These are phyloP conservation scores for Podospora didyma DNA, from an alignment of 495 filamentous ascomycete species.

Conservation along the genomic window DNA sequence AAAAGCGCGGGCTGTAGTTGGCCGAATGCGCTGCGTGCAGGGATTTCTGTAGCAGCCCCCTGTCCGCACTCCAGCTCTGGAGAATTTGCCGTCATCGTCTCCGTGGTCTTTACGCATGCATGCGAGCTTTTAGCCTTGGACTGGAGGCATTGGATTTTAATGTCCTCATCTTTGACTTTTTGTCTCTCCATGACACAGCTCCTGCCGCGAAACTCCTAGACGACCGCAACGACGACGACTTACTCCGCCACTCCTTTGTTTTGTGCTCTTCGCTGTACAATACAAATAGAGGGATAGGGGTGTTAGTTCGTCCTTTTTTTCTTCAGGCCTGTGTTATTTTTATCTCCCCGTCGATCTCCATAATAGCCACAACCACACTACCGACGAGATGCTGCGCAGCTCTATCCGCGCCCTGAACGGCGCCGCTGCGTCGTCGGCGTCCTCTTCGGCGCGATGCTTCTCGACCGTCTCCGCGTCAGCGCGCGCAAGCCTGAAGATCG, in stretches of 20 bases:
- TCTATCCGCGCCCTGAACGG: constrained; percentile 28
- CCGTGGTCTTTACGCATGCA: constrained; percentile 15
- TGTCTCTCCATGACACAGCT: constrained; percentile 11
- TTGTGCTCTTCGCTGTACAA: constrained; percentile 20
- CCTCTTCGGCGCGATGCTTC: constrained; percentile 27
- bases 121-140: constrained; percentile 1
- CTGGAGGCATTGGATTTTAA: constrained; percentile 6
- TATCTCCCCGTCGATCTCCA: constrained; percentile 19
- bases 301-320: not conserved
- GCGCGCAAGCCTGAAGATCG: constrained; percentile 26
- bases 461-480: constrained; percentile 40
- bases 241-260: constrained; percentile 49
- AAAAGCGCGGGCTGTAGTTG: constrained; percentile 1
- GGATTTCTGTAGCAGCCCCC: no score
- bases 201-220: not conserved
- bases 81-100: constrained; percentile 23
- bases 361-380: constrained; percentile 9
- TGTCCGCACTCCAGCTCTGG: no score
- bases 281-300: not conserved
- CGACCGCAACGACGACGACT: constrained; percentile 32
- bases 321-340: not conserved
- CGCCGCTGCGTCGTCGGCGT: constrained; percentile 27
- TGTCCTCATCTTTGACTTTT: constrained; percentile 17
- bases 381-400: constrained; percentile 50
- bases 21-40: not conserved